Evolutionary conservation across 768 basidiomycete species (phyloP), one percentile per base, ranked within the genome.

Genomic region (Nevesoporus exiguus): DNA sequence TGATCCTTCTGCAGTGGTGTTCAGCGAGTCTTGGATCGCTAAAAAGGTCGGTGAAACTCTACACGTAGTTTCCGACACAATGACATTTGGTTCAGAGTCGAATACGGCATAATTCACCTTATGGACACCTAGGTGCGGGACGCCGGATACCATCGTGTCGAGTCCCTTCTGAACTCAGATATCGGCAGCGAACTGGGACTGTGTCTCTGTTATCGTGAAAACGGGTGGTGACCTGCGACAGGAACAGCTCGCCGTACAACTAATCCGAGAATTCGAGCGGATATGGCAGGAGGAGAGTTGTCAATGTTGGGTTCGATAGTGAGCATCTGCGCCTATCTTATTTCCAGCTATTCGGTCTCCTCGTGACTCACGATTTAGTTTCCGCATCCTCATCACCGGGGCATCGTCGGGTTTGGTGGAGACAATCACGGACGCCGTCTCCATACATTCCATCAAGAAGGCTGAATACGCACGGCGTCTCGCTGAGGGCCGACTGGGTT

Each of bases 361-460:
- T 27, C 21, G 39, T 57, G 9, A 59, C 34, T 36, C n/a, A 42
- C 47, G 24, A 45, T 33, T 6, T 61, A 97, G 95, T 72, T 98
- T 98, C 80, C 87, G 92, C 4, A 99, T 99, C 55, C 72, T 98
- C 54, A 96, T 98, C 57, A 97, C 94, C 1, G 94, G 95, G 6
- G 90, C 88, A 43, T 83, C 83, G 3, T 98, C 97, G 13, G 97
- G 95, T 22, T 72, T 99, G 47, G 93, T 99, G 0, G 97, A 99
- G 73, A 99, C 97, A 0, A 98, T 99, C 60, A 98, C 93, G 4
- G 97, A 99, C 62, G 90, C 96, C 0, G 93, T 98, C 0, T 98
- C 97, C 5, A 93, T 99, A 61, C 97, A 99, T 68, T 98, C 97
- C 1, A 97, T 99, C 71, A 99, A 99, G 78, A 99, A 99, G 73